Base-by-base conservation (phyloP, 768 basidiomycete species). In the Suillus clintonianus region DNA sequence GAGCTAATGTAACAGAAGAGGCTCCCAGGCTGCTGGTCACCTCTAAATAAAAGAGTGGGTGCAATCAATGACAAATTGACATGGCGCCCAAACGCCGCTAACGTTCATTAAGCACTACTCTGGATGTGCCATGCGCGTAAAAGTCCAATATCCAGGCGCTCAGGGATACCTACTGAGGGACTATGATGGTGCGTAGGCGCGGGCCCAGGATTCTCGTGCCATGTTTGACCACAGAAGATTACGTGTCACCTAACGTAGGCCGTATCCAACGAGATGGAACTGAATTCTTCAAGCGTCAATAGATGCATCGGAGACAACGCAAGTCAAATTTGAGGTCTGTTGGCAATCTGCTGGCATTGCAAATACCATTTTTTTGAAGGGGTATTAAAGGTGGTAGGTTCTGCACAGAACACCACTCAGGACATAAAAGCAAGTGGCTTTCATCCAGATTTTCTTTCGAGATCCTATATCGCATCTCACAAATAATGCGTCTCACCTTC, bases 11-110 rank as follows among this genome's bases (percentile, higher is more conserved):
- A 11, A n/a, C n/a, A n/a, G n/a, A n/a, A 30, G 61, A n/a, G 36
- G 24, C 64, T 53, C 32, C 60, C 59, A 5, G 45, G 8, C 32
- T 50, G 14, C 34, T 61, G 17, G 59, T 47, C 64, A 43, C 62
- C 45, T 68, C 73, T 71, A 54, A n/a, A 61, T 32, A 30, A 11
- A 41, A 6, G 37, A 27, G 27, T 27, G 27, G 27, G 27, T 27
- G 27, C 27, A 27, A 27, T 27, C 27, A 27, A 27, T 27, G 27
- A 27, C 27, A 27, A 27, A 27, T 27, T 27, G 27, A 27, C 27
- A 27, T 27, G 2, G 27, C 27, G 27, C 27, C 27, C 27, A 27
- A 27, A 27, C 27, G 27, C 27, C 27, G n/a, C n/a, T n/a, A n/a
- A n/a, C n/a, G n/a, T n/a, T n/a, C 27, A 27, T 27, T 27, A 27